These are phyloP conservation scores for Pseudogymnoascus sp. DNA, from an alignment of 2,329 filamentous ascomycete species.

Conservation along the genomic window DNA sequence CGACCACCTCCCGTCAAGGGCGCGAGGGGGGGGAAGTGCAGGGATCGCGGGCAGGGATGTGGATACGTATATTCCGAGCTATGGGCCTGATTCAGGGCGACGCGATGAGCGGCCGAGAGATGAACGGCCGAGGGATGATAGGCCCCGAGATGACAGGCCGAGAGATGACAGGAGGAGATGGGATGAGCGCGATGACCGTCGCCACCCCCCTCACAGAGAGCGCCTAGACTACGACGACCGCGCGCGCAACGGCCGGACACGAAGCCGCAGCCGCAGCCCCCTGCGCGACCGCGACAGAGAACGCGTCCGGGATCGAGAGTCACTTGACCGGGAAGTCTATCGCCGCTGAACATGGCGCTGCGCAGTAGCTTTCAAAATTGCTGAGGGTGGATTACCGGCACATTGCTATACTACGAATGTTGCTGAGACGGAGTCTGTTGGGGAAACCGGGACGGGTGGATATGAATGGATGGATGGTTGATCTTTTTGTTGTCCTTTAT, in stretches of 20 bases:
- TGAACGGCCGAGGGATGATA: constrained; percentile 32
- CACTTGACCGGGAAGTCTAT: constrained; percentile 18
- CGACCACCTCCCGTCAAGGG: constrained; percentile 18
- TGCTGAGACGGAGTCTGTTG: constrained; percentile 1
- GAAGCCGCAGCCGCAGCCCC: constrained; percentile 38
- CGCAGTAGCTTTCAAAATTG: background rate
- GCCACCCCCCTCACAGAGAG: constrained; percentile 32
- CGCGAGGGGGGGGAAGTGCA: constrained; percentile 14
- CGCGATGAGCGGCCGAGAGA: constrained; percentile 26
- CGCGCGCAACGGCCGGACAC: constrained; percentile 28
- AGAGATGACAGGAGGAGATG: constrained; percentile 28
- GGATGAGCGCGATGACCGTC: constrained; percentile 31
- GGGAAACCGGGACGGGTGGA: background rate
- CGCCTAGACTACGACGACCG: constrained; percentile 29
- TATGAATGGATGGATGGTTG: background rate
- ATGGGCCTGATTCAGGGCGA: constrained; percentile 31
- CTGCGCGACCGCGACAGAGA: constrained; percentile 31
- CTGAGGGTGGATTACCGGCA: background rate
- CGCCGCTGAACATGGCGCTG: background rate
- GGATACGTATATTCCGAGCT: constrained; percentile 44
- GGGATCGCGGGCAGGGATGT: constrained; percentile 27
- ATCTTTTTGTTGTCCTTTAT: background rate
- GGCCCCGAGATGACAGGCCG: constrained; percentile 19
- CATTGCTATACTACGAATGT: background rate
- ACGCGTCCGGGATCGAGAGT: constrained; percentile 33